These are phyloP conservation scores for Buxus sempervirens DNA, from an alignment of 164 flowering plant genomes.

Conservation along the genomic window DNA sequence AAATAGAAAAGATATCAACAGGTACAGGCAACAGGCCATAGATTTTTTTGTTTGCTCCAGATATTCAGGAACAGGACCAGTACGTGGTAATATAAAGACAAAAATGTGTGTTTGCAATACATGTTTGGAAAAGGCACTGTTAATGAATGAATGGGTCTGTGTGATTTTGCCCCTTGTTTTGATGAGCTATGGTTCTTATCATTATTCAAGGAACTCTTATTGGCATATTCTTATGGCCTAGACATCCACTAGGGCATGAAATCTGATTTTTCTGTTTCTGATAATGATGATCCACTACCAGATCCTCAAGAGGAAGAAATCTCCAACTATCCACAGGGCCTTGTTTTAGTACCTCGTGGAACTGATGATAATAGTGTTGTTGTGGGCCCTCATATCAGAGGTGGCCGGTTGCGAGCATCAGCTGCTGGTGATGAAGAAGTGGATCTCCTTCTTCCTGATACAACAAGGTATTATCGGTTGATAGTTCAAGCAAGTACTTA, in stretches of 20 bases:
- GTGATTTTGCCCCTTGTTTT: too few relatives aligned
- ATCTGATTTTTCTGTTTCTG: constrained; percentile 5
- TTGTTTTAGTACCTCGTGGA: constrained; percentile 87
- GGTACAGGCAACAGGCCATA: too few relatives aligned
- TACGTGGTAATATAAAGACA: too few relatives aligned
- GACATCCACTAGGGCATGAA: background rate
- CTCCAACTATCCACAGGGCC: constrained; percentile 76
- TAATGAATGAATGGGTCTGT: too few relatives aligned
- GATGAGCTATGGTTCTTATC: background rate
- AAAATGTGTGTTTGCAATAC: too few relatives aligned
- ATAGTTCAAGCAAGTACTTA: background rate
- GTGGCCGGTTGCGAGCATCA: constrained; percentile 79
- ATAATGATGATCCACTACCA: constrained; percentile 23
- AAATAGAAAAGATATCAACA: too few relatives aligned
- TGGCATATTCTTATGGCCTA: background rate
- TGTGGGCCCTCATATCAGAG: constrained; percentile 93
- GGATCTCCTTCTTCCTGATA: constrained; percentile 97
- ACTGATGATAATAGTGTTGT: constrained; percentile 62
- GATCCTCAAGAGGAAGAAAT: constrained; percentile 78
- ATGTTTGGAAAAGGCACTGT: too few relatives aligned
- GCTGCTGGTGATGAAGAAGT: constrained; percentile 89
- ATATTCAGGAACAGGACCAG: too few relatives aligned
- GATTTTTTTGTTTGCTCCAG: too few relatives aligned
- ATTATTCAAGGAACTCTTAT: background rate
- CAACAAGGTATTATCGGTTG: constrained; percentile 63